Conservation (phyloP, 345 rosid species). For the Geranium brycei region DNA sequence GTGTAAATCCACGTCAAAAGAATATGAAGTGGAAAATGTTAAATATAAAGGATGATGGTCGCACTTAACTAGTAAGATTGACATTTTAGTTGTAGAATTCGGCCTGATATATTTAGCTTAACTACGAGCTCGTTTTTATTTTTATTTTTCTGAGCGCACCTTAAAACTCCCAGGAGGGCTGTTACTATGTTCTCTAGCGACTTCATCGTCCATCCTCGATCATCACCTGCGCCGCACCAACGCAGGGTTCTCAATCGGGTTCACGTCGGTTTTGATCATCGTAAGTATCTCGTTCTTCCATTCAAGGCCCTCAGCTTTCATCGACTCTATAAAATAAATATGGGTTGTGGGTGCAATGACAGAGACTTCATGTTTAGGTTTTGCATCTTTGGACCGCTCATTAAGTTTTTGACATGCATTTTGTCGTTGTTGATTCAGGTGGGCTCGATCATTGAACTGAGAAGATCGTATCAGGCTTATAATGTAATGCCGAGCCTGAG, state of each 20-base stretch:
- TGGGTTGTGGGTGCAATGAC: no score
- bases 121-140: no score
- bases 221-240: conserved; percentile 68
- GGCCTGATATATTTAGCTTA: no score
- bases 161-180: conserved; percentile 53
- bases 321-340: no score
- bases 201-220: conserved; percentile 70
- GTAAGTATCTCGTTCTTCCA: conserved; percentile 26
- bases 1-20: no score
- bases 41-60: no score
- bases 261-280: conserved; percentile 78
- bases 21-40: no score
- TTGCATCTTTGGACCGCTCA: no score
- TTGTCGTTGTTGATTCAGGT: conserved; percentile 34
- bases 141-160: not conserved
- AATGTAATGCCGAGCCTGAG: conserved; percentile 93
- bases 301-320: no score
- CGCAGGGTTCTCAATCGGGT: conserved; percentile 73
- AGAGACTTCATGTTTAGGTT: no score
- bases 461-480: conserved; percentile 95
- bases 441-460: conserved; percentile 88
- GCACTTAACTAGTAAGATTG: no score
- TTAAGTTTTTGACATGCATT: not conserved
- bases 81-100: no score
- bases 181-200: conserved; percentile 71